A percentile compares a stretch with the other conserved stretches of the same genome.
Evolutionary conservation across 305 asterid species (phyloP).

Genomic region (Rubia tinctorum): DNA sequence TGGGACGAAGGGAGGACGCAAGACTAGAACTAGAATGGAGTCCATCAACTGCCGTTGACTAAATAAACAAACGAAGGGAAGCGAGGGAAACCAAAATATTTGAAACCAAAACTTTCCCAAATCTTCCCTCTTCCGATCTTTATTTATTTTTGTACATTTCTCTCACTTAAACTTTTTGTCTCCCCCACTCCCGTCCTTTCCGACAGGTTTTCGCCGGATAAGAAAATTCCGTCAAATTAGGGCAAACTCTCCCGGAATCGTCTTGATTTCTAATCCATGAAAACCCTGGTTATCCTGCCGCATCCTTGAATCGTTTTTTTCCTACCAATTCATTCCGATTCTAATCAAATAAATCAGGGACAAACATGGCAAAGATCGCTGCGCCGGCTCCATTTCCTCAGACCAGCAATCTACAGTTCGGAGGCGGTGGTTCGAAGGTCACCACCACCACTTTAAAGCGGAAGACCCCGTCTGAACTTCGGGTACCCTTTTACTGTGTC

Average conservation of each 20-base stretch:
- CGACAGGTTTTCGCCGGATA: conserved; percentile 1
- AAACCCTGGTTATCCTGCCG: not conserved
- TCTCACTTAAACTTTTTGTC: not conserved
- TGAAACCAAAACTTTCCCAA: conserved; percentile 11
- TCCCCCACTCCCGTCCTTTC: not conserved
- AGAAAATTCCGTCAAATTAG: conserved; percentile 1
- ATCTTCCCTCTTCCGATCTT: conserved; percentile 4
- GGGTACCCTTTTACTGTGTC: conserved; percentile 35
- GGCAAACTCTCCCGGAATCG: conserved; percentile 2
- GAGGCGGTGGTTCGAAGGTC: conserved; percentile 42
- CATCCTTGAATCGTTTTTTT: not conserved
- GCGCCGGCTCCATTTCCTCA: conserved; percentile 49
- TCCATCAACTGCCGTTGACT: not conserved
- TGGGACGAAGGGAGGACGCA: too few species aligned
- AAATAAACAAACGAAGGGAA: not conserved
- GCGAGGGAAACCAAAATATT: conserved; percentile 35
- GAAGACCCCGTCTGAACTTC: conserved; percentile 86
- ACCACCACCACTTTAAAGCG: conserved; percentile 52
- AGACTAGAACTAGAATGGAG: not conserved
- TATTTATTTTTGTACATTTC: not conserved
- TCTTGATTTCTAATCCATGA: conserved; percentile 2
- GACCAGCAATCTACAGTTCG: conserved; percentile 46
- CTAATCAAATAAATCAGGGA: conserved; percentile 5
- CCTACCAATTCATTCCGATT: not conserved
- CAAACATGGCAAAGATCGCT: conserved; percentile 67